Evolutionary conservation across 2,329 filamentous ascomycete genomes (phyloP).

Genomic region (Parafenestella ontariensis): DNA sequence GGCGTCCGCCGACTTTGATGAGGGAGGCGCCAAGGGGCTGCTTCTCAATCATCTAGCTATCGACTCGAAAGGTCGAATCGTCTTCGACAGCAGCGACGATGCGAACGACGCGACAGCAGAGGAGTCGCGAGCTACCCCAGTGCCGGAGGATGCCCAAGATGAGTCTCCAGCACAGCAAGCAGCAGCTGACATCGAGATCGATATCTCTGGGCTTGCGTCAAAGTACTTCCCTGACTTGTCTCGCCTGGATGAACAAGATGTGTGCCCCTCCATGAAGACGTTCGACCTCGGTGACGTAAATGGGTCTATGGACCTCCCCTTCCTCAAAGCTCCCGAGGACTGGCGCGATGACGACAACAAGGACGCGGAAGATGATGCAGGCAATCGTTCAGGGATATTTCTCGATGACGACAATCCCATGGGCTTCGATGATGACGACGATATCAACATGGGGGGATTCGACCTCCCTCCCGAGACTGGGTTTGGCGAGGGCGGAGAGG

Average conservation of each 20-base stretch:
- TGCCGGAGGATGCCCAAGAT: slow-evolving; percentile 49
- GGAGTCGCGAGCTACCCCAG: slow-evolving; percentile 54
- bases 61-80: slow-evolving; percentile 87
- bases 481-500: slow-evolving; percentile 95
- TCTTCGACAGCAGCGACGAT: slow-evolving; percentile 98
- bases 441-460: slow-evolving; percentile 68
- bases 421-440: slow-evolving; percentile 75
- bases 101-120: slow-evolving; percentile 60
- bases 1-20: slow-evolving; percentile 96
- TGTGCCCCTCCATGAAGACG: slow-evolving; percentile 92
- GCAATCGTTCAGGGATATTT: slow-evolving; percentile 79
- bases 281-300: slow-evolving; percentile 90
- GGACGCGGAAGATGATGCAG: slow-evolving; percentile 59
- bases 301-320: slow-evolving; percentile 86
- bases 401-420: slow-evolving; percentile 85
- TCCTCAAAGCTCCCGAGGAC: slow-evolving; percentile 87
- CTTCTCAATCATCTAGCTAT: slow-evolving; percentile 97
- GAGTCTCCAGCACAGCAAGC: slow-evolving; percentile 46
- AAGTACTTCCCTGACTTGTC: slow-evolving; percentile 87
- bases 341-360: slow-evolving; percentile 74
- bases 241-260: slow-evolving; percentile 81
- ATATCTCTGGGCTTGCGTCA: slow-evolving; percentile 74
- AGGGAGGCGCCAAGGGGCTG: slow-evolving; percentile 94
- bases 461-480: slow-evolving; percentile 71
- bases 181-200: slow-evolving; percentile 74